Evolutionary conservation across 805 yeast genomes (phyloP).

Genomic region (Tetrapisispora fleetii): DNA sequence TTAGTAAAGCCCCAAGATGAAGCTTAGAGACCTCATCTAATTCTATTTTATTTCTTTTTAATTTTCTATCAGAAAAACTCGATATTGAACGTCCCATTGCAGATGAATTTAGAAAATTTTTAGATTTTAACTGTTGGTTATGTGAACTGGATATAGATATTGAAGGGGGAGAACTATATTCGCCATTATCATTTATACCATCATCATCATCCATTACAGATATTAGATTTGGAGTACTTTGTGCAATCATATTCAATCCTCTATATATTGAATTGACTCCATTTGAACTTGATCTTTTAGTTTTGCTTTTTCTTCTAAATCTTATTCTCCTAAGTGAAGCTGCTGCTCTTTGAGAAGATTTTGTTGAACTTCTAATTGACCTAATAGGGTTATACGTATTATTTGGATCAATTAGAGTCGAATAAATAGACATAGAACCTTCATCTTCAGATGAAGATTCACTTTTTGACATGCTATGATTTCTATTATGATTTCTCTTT

Average conservation of each 20-base stretch:
- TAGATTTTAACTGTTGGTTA: slow-evolving; percentile 10
- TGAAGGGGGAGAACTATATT: not conserved
- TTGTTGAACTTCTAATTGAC: slow-evolving; percentile 31
- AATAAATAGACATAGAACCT: slow-evolving; percentile 56
- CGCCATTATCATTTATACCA: not conserved
- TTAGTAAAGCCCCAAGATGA: slow-evolving; percentile 43
- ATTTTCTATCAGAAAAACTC: slow-evolving; percentile 11
- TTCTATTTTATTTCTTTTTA: slow-evolving; percentile 18
- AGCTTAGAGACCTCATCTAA: slow-evolving; percentile 30
- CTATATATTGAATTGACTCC: slow-evolving; percentile 19
- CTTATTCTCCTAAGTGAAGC: slow-evolving; percentile 55
- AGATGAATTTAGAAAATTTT: not conserved
- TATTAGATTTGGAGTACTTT: slow-evolving; percentile 28
- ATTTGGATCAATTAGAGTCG: slow-evolving; percentile 36
- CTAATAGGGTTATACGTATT: slow-evolving; percentile 29
- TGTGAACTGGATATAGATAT: slow-evolving; percentile 5
- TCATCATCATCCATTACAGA: slow-evolving; percentile 18
- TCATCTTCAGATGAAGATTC: slow-evolving; percentile 42
- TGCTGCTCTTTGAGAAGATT: slow-evolving; percentile 54
- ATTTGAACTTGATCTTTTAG: slow-evolving; percentile 29
- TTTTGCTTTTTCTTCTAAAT: slow-evolving; percentile 46
- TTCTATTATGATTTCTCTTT: not conserved
- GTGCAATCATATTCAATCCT: slow-evolving; percentile 17
- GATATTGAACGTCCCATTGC: slow-evolving; percentile 9
- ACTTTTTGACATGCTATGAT: not conserved